Evolutionary conservation across 306 rosid species (phyloP).

Genomic region (Styphnolobium japonicum): DNA sequence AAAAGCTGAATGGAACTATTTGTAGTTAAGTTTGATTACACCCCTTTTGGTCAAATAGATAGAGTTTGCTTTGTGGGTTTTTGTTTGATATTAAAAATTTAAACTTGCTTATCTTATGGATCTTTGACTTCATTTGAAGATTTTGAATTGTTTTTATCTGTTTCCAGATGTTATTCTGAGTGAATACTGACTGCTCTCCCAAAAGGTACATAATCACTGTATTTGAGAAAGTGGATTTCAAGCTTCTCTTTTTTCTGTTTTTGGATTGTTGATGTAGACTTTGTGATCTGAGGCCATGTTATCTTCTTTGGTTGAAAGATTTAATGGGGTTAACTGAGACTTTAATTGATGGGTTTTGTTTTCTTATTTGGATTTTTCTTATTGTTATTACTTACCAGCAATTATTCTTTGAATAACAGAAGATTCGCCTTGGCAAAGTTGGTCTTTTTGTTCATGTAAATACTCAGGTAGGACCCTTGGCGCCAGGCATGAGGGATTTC

Average conservation of each 20-base stretch:
- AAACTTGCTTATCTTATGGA: background rate
- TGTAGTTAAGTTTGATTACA: constrained; percentile 12
- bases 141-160: background rate
- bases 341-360: constrained; percentile 14
- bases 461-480: constrained; percentile 1
- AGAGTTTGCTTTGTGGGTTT: background rate
- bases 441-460: background rate
- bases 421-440: background rate
- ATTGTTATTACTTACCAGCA: background rate
- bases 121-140: constrained; percentile 26
- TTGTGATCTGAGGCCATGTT: constrained; percentile 25
- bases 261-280: background rate
- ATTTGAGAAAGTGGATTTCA: background rate
- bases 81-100: constrained; percentile 1
- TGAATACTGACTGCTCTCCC: background rate
- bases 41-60: background rate
- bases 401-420: constrained; percentile 17
- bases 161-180: constrained; percentile 9
- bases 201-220: background rate
- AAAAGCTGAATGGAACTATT: background rate
- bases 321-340: background rate
- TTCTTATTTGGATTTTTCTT: constrained; percentile 11
- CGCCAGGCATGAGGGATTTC: constrained; percentile 36
- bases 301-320: constrained; percentile 16
- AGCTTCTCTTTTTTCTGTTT: background rate